A percentile compares a stretch with the other conserved stretches of the same genome.
Evolutionary conservation across 441 rosid genomes (phyloP).

Genomic region (Macaranga tanarius): DNA sequence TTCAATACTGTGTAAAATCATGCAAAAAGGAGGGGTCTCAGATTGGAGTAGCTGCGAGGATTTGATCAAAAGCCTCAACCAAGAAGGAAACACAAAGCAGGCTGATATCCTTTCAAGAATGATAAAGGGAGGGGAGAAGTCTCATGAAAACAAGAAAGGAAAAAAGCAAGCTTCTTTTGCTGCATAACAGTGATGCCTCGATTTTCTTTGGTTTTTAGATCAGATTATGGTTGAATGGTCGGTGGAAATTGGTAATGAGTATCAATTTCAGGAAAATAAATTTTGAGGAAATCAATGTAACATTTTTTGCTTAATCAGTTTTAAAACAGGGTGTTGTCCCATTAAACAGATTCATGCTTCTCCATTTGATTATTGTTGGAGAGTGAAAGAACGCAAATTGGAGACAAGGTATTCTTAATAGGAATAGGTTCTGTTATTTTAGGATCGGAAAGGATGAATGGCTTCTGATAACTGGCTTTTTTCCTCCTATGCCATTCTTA

Average conservation of each 20-base stretch:
- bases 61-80: constrained; percentile 72
- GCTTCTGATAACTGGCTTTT: too few relatives aligned
- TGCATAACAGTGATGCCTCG: background rate
- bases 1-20: constrained; percentile 75
- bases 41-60: constrained; percentile 72
- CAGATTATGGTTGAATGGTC: background rate
- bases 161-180: constrained; percentile 18
- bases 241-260: background rate
- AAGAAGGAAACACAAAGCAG: constrained; percentile 86
- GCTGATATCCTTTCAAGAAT: constrained; percentile 87
- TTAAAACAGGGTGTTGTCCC: too few relatives aligned
- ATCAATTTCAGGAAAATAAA: constrained; percentile 5
- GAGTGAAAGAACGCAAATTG: too few relatives aligned
- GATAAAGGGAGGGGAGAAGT: constrained; percentile 42
- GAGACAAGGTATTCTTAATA: too few relatives aligned
- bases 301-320: background rate
- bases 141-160: constrained; percentile 20
- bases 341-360: too few relatives aligned
- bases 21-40: constrained; percentile 63
- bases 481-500: too few relatives aligned
- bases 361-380: too few relatives aligned
- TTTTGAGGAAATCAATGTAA: constrained; percentile 1
- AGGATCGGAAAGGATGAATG: too few relatives aligned
- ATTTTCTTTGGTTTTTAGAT: constrained; percentile 10
- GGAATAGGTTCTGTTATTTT: too few relatives aligned